phyloP scores from a whole-genome alignment of 306 rosid genomes.

The Ormosia semicastrata region DNA sequence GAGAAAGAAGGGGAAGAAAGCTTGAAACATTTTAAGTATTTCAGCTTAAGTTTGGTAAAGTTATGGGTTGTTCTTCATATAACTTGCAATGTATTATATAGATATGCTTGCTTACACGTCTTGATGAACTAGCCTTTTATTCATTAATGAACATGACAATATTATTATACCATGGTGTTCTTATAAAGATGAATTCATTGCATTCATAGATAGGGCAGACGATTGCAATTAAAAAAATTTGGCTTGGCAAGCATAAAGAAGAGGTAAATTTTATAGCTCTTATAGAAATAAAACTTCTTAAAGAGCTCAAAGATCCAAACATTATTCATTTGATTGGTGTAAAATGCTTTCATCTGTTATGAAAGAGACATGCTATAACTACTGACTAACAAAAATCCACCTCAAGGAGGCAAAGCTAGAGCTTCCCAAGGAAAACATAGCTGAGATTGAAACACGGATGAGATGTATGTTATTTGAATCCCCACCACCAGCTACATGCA shows the following conservation, averaged over 20 bases:
- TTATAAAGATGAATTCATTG: conserved; percentile 22
- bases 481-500: no score
- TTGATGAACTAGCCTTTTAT: conserved; percentile 1
- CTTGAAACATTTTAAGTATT: background rate
- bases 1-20: background rate
- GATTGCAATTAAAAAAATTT: conserved; percentile 92
- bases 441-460: no score
- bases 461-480: no score
- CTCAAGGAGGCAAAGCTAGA: no score
- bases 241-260: conserved; percentile 95
- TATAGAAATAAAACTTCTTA: conserved; percentile 80
- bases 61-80: background rate
- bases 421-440: no score
- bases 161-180: background rate
- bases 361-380: no score
- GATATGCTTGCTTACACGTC: background rate
- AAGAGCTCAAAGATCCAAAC: conserved; percentile 82
- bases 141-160: background rate
- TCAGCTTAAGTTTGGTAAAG: background rate
- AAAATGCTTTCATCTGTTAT: no score
- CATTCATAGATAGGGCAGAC: conserved; percentile 79
- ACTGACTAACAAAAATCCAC: no score
- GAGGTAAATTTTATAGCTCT: conserved; percentile 94
- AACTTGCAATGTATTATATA: background rate
- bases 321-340: conserved; percentile 84